These are phyloP conservation scores for Cryptosporidium tyzzeri DNA, from an alignment of 169 alveolate species.

Conservation along the genomic window DNA sequence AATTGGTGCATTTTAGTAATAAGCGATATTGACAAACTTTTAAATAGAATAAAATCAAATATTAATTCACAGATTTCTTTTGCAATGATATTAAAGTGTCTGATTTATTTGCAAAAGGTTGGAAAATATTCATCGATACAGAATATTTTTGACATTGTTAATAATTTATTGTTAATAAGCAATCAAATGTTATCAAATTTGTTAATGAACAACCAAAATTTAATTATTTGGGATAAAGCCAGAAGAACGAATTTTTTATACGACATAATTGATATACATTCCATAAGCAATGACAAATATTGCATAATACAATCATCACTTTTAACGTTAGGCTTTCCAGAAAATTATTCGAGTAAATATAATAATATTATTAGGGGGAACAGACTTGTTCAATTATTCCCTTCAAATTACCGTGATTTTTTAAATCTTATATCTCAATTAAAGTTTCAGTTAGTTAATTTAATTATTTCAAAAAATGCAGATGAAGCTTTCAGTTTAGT, in stretches of 20 bases:
- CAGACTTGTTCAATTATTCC: constrained; percentile 36
- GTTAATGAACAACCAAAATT: constrained; percentile 36
- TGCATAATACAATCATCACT: constrained; percentile 24
- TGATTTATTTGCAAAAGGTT: constrained; percentile 71
- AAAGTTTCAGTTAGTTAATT: constrained; percentile 27
- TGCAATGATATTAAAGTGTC: constrained; percentile 65
- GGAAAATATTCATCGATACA: constrained; percentile 40
- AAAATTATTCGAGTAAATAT: background rate
- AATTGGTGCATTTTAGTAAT: constrained; percentile 44
- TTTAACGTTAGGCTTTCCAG: constrained; percentile 38
- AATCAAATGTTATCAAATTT: constrained; percentile 24
- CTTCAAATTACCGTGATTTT: constrained; percentile 48
- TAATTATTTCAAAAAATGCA: constrained; percentile 13
- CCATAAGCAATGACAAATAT: constrained; percentile 45
- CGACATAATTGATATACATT: constrained; percentile 22
- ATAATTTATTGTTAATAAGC: constrained; percentile 57
- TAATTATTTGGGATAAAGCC: constrained; percentile 58
- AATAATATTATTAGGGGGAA: background rate
- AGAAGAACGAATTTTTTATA: constrained; percentile 49
- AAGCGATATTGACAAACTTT: constrained; percentile 18
- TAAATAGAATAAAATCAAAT: constrained; percentile 69
- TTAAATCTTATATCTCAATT: constrained; percentile 19
- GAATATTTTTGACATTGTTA: constrained; percentile 32
- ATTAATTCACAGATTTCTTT: constrained; percentile 75
- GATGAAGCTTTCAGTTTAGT: background rate